These are phyloP conservation scores for Eremothecium cymbalariae DNA, from an alignment of 1,139 yeast genomes.

Conservation along the genomic window DNA sequence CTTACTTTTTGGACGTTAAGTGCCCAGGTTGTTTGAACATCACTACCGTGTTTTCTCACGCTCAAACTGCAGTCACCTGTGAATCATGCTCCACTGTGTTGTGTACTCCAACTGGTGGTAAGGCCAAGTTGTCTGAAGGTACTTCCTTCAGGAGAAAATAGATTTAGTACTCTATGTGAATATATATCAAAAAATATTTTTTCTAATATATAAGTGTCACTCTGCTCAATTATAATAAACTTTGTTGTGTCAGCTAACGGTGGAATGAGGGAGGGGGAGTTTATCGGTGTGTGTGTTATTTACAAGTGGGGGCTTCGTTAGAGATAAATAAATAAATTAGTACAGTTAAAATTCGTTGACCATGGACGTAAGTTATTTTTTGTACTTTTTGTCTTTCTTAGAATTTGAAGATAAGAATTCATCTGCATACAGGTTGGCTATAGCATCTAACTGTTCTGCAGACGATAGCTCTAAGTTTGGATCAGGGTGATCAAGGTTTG, in stretches of 20 bases:
- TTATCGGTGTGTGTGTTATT: too few relatives aligned
- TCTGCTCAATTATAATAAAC: conserved; percentile 6
- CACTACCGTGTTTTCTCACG: conserved; percentile 99
- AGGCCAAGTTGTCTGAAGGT: conserved; percentile 98
- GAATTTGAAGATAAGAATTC: conserved; percentile 12
- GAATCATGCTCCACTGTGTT: conserved; percentile 97
- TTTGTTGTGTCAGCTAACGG: conserved; percentile 3
- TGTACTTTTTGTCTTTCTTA: conserved; percentile 12
- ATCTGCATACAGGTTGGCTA: conserved; percentile 15
- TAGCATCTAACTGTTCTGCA: conserved; percentile 11
- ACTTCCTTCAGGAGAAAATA: conserved; percentile 99
- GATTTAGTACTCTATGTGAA: conserved; percentile 29
- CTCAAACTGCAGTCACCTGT: conserved; percentile 99
- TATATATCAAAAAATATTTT: conserved; percentile 6
- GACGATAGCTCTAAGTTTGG: conserved; percentile 6
- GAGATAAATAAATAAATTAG: too few relatives aligned
- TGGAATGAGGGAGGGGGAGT: too few relatives aligned
- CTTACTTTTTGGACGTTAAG: conserved; percentile 98
- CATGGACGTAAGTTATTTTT: conserved; percentile 8
- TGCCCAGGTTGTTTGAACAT: conserved; percentile 99
- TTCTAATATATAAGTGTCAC: conserved; percentile 4
- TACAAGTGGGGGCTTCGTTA: too few relatives aligned
- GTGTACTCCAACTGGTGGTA: conserved; percentile 99
- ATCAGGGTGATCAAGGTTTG: conserved; percentile 12
- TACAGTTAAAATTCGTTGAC: conserved; percentile 5